Conservation (phyloP, 495 filamentous ascomycete species). For the Penicillium odoratum region DNA sequence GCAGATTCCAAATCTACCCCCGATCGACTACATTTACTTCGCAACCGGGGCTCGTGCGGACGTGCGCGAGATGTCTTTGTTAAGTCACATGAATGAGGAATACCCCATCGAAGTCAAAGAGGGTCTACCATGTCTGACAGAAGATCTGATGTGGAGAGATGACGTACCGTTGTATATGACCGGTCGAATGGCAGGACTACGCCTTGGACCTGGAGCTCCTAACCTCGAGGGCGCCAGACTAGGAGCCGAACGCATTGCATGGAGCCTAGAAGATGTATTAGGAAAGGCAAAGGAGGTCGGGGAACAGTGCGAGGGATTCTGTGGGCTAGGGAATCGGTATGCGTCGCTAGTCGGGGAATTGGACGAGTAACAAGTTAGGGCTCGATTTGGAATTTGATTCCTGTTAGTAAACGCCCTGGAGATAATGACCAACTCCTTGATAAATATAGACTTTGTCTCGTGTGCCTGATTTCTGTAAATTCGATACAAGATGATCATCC, state of each 20-base stretch:
- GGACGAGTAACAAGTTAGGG: slow-evolving; percentile 8
- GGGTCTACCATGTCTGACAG: slow-evolving; percentile 60
- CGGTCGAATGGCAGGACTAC: slow-evolving; percentile 56
- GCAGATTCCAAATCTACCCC: slow-evolving; percentile 47
- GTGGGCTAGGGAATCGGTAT: slow-evolving; percentile 39
- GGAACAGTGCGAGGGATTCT: slow-evolving; percentile 30
- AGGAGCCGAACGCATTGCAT: slow-evolving; percentile 62
- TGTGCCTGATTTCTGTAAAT: neutral
- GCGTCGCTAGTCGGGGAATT: slow-evolving; percentile 23
- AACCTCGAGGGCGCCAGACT: slow-evolving; percentile 65
- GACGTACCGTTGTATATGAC: slow-evolving; percentile 63
- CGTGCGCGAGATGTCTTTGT: slow-evolving; percentile 48
- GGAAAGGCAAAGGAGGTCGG: slow-evolving; percentile 27
- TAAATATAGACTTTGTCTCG: neutral
- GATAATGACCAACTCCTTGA: slow-evolving; percentile 4
- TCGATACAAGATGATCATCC: slow-evolving; percentile 2
- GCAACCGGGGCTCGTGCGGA: slow-evolving; percentile 59
- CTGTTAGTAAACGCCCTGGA: neutral
- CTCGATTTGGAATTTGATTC: slow-evolving; percentile 5
- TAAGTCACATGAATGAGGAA: slow-evolving; percentile 49
- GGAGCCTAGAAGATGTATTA: slow-evolving; percentile 55
- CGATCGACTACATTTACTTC: slow-evolving; percentile 64
- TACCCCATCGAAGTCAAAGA: slow-evolving; percentile 53
- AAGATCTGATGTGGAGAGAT: slow-evolving; percentile 62
- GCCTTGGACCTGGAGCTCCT: slow-evolving; percentile 59